Evolutionary conservation across 257 asterid species (phyloP).

Genomic region (Salvia splendens): DNA sequence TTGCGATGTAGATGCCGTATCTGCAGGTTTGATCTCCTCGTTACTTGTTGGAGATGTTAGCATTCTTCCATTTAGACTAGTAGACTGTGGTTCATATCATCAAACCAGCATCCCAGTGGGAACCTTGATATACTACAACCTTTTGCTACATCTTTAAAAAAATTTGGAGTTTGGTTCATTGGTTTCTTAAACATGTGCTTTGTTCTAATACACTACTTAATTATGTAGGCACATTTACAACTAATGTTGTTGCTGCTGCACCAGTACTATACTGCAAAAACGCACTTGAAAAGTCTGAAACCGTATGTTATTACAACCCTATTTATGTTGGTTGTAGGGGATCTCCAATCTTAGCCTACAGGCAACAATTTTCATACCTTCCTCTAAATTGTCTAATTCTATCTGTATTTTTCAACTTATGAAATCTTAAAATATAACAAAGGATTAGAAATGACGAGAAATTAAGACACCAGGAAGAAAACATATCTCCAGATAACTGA

Average conservation of each 20-base stretch:
- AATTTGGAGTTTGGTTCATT: not conserved
- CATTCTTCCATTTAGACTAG: not conserved
- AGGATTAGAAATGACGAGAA: not conserved
- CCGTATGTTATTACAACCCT: constrained; percentile 51
- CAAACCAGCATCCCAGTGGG: constrained; percentile 10
- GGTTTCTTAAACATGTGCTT: constrained; percentile 4
- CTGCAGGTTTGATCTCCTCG: constrained; percentile 66
- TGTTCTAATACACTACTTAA: constrained; percentile 21
- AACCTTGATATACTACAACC: not conserved
- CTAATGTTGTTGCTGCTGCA: constrained; percentile 95
- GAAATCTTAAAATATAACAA: not conserved
- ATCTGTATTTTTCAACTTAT: constrained; percentile 7
- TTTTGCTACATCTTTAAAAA: not conserved
- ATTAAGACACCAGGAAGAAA: not conserved
- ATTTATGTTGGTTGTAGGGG: constrained; percentile 7
- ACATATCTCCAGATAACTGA: constrained; percentile 10
- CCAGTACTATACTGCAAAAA: constrained; percentile 87
- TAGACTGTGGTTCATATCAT: not conserved
- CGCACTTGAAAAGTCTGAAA: constrained; percentile 62
- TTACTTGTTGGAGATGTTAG: constrained; percentile 9
- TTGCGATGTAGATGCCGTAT: constrained; percentile 82
- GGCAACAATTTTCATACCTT: constrained; percentile 14
- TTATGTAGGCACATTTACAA: constrained; percentile 79
- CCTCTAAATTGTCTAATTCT: not conserved
- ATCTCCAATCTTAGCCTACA: constrained; percentile 7